Conservation (phyloP, 495 filamentous ascomycete species). For the Pseudoneurospora amorphoporcata region DNA sequence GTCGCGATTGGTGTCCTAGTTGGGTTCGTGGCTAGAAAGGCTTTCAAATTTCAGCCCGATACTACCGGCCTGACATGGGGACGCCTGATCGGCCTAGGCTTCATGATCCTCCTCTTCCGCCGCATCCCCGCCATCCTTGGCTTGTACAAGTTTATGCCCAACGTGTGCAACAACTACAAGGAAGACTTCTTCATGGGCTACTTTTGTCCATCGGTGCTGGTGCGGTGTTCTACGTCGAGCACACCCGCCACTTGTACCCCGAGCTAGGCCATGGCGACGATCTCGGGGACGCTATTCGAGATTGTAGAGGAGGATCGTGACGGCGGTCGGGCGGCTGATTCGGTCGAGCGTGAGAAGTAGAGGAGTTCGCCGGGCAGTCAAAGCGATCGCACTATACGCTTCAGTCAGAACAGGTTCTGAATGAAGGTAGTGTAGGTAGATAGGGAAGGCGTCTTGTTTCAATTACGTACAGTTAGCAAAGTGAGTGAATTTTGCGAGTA, state of each 20-base stretch:
- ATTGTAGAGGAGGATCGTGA: background rate
- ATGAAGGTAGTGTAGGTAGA: background rate
- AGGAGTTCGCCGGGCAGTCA: background rate
- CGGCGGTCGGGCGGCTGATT: background rate
- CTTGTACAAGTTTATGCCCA: slow-evolving; percentile 56
- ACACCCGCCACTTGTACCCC: slow-evolving; percentile 45
- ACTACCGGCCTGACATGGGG: slow-evolving; percentile 40
- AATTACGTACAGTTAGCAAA: background rate
- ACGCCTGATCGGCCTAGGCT: slow-evolving; percentile 60
- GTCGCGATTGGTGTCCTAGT: slow-evolving; percentile 58
- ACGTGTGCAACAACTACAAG: slow-evolving; percentile 48
- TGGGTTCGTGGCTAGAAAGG: slow-evolving; percentile 57
- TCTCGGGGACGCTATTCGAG: slow-evolving; percentile 33
- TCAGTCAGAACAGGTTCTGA: background rate
- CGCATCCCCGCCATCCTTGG: slow-evolving; percentile 30
- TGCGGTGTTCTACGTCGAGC: slow-evolving; percentile 73
- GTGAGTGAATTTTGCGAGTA: background rate
- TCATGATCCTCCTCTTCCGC: slow-evolving; percentile 61
- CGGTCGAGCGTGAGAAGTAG: background rate
- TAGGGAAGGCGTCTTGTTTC: background rate
- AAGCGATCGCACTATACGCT: background rate
- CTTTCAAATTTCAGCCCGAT: slow-evolving; percentile 37
- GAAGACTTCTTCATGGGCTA: slow-evolving; percentile 76
- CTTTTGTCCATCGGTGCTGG: slow-evolving; percentile 87
- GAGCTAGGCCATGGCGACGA: slow-evolving; percentile 38